Evolutionary conservation across 768 basidiomycete species (phyloP).

Genomic region (Pleurotus pulmonarius): DNA sequence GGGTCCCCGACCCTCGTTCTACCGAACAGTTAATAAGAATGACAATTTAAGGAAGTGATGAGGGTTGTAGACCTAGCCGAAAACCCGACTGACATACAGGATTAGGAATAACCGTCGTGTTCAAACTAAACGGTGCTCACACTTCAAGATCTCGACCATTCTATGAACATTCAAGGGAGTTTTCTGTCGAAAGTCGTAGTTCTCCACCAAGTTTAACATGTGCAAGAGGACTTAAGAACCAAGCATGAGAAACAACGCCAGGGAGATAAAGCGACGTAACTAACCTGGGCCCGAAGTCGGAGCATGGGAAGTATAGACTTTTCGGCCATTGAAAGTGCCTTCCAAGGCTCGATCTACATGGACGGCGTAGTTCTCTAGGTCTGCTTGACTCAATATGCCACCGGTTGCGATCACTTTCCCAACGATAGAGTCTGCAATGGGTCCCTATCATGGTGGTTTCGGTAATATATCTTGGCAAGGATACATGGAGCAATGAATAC

Average conservation of each 20-base stretch:
- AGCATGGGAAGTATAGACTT: constrained; percentile 79
- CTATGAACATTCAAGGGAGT: constrained; percentile 74
- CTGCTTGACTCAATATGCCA: constrained; percentile 75
- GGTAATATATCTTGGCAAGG: not conserved
- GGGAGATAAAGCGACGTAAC: constrained; percentile 6
- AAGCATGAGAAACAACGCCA: not conserved
- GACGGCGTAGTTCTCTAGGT: constrained; percentile 68
- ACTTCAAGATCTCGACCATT: constrained; percentile 83
- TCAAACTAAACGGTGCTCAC: not conserved
- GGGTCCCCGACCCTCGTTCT: constrained; percentile 87
- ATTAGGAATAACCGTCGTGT: not conserved
- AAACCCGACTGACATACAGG: constrained; percentile 31
- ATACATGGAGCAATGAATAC: constrained; percentile 23
- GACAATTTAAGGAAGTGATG: not conserved
- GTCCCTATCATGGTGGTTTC: constrained; percentile 42
- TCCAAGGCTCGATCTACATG: constrained; percentile 69
- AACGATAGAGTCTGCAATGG: constrained; percentile 77
- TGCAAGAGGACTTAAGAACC: constrained; percentile 62
- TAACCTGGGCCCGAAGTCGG: constrained; percentile 79
- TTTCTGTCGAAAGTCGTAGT: constrained; percentile 47
- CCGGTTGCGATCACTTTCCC: constrained; percentile 67
- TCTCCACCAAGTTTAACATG: constrained; percentile 88
- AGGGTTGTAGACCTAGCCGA: constrained; percentile 35
- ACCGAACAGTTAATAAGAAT: not conserved
- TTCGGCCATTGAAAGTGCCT: constrained; percentile 74